phyloP scores from a whole-genome alignment of 176 grass and related monocot species.

The Urochloa ruziziensis region DNA sequence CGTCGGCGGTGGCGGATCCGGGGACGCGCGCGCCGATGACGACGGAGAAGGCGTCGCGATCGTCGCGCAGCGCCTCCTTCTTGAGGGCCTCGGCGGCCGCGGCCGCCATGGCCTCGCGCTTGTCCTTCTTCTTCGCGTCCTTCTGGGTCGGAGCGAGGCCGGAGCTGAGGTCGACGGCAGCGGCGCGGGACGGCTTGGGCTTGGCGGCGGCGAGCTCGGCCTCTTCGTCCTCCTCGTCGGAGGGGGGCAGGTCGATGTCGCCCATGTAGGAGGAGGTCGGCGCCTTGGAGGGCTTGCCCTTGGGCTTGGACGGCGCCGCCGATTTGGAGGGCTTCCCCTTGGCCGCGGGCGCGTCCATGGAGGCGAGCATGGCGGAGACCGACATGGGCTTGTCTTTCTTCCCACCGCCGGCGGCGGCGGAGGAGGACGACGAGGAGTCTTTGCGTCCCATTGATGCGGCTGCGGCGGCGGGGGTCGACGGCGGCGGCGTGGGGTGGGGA shows the following conservation, averaged over 20 bases:
- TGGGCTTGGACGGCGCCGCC: constrained; percentile 48
- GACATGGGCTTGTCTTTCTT: constrained; percentile 70
- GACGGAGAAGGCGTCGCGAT: constrained; percentile 90
- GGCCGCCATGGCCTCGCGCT: constrained; percentile 61
- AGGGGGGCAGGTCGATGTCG: constrained; percentile 79
- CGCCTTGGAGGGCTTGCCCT: constrained; percentile 46
- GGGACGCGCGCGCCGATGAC: constrained; percentile 65
- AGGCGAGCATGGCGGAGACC: constrained; percentile 90
- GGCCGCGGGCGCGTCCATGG: constrained; percentile 64
- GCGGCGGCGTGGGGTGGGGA: background rate
- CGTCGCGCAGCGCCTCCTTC: constrained; percentile 77
- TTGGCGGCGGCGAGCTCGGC: constrained; percentile 36
- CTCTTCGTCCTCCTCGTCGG: constrained; percentile 72
- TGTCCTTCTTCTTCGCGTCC: constrained; percentile 86
- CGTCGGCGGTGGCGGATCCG: constrained; percentile 23
- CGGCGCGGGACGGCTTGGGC: constrained; percentile 37
- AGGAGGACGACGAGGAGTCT: constrained; percentile 37
- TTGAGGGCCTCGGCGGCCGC: constrained; percentile 52
- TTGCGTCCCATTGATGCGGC: constrained; percentile 62
- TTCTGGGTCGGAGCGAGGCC: constrained; percentile 51
- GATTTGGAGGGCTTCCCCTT: constrained; percentile 50
- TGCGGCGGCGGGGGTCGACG: background rate
- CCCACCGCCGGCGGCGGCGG: constrained; percentile 19
- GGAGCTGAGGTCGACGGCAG: constrained; percentile 41
- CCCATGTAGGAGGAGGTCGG: constrained; percentile 63